Conservation (phyloP, 2,329 filamentous ascomycete genomes). For the Alternaria sp. region DNA sequence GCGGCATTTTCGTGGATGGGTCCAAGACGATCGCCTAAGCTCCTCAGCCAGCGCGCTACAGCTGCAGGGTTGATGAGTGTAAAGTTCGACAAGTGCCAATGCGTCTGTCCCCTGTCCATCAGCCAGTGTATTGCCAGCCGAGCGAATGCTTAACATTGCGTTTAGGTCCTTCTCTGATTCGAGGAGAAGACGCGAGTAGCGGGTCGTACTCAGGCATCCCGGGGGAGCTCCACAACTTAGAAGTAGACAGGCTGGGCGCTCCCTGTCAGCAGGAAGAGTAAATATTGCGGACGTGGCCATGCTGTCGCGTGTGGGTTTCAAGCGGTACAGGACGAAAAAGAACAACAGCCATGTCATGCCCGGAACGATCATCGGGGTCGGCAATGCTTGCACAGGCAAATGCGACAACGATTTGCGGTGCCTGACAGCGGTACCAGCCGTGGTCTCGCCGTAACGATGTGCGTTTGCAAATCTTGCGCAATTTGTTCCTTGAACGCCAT, state of each 20-base stretch:
- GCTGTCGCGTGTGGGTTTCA: conserved; percentile 27
- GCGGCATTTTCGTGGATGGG: conserved; percentile 26
- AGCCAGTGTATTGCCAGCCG: conserved; percentile 28
- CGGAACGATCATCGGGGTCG: conserved; percentile 13
- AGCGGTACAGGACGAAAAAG: conserved; percentile 18
- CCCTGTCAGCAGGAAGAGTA: conserved; percentile 9
- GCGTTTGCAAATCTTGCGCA: conserved; percentile 21
- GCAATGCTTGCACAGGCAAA: conserved; percentile 27
- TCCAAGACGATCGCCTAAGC: conserved; percentile 26
- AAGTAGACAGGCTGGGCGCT: conserved; percentile 7
- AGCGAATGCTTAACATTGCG: conserved; percentile 12
- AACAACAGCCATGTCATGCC: conserved; percentile 16
- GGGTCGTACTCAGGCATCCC: not conserved
- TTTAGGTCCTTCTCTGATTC: conserved; percentile 11
- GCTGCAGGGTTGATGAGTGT: conserved; percentile 22
- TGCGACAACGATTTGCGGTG: conserved; percentile 25
- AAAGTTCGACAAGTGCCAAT: conserved; percentile 22
- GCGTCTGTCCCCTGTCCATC: conserved; percentile 17
- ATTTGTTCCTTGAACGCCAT: conserved; percentile 11
- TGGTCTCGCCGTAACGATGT: conserved; percentile 15
- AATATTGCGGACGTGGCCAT: conserved; percentile 7
- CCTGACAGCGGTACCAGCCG: conserved; percentile 28
- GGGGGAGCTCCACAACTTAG: conserved; percentile 3
- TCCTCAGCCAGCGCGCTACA: conserved; percentile 17
- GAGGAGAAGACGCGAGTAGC: conserved; percentile 14